Evolutionary conservation across 83 land plant genomes (phyloP), one percentile per base, ranked within the genome.

Genomic region (Isoetes engelmannii): DNA sequence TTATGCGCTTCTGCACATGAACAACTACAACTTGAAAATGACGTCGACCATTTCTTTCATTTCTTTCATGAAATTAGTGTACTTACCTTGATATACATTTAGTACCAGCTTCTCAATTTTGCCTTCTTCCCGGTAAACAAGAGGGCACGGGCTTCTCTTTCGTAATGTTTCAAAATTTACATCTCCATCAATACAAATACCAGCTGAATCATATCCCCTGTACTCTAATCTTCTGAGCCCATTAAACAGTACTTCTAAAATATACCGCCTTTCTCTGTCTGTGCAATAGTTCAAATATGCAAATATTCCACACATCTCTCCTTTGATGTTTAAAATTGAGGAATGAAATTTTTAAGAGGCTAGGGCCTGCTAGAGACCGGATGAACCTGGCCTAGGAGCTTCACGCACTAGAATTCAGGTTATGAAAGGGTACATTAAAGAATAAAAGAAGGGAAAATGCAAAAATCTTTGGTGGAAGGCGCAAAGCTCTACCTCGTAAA

Each of bases 71-170:
- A 5, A 18, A 45, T 8, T 47, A 6, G 18, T 7, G 5, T 15
- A 15, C 12, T 4, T 41, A 88, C 98, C 98, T 61, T 80, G 56
- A 56, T 94, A 86, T 7, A 88, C 89, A 44, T 85, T 86, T 46
- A 83, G 81, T 77, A 94, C 98, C 48, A 94, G 90, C 21, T 90
- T 87, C 44, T 94, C 96, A 76, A 94, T 94, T 71, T 94, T 94
- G 53, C 98, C 98, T 42, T 84, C 96, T 74, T 88, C 85, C 44
- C 96, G 96, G 65, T 87, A 93, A 13, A 93, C 96, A 47, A 87
- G 85, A 15, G 90, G 98, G 5, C 74, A 65, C 12, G 55, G 66
- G 45, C 63, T 49, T 19, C 61, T 55, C 48, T 77, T 77, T 48
- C 69, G 8, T 8, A 20, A 20, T 12, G n/a, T 60, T 6, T 43